These are phyloP conservation scores for Dictyostelium capitatum DNA, from an alignment of 78 protist genomes.

Conservation along the genomic window DNA sequence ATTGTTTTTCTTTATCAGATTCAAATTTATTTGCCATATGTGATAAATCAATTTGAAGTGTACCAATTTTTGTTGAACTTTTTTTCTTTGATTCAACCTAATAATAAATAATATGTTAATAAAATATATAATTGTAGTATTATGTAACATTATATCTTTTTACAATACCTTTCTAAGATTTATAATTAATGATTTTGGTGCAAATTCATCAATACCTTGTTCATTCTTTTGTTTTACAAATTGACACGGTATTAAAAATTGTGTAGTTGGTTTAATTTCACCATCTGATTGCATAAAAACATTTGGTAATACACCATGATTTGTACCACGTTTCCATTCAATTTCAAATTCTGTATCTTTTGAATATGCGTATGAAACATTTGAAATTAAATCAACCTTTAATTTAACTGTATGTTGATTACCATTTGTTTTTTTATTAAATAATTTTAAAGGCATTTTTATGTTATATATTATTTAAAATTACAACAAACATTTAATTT, in stretches of 20 bases:
- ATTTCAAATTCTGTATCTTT: constrained; percentile 32
- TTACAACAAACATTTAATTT: background rate
- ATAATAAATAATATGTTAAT: background rate
- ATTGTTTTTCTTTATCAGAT: constrained; percentile 49
- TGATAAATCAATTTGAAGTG: constrained; percentile 60
- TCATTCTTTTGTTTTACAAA: constrained; percentile 32
- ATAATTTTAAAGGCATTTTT: constrained; percentile 40
- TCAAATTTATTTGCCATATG: constrained; percentile 58
- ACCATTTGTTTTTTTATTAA: constrained; percentile 4
- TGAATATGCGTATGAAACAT: constrained; percentile 3
- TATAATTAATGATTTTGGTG: constrained; percentile 33
- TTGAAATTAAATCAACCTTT: constrained; percentile 56
- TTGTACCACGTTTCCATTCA: constrained; percentile 52
- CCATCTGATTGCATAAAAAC: constrained; percentile 23
- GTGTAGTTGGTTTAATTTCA: constrained; percentile 29
- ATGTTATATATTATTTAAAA: background rate
- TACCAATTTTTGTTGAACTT: constrained; percentile 17
- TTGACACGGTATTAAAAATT: constrained; percentile 56
- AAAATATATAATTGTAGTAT: background rate
- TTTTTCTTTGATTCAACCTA: constrained; percentile 41
- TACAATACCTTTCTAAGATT: constrained; percentile 52
- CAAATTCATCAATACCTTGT: constrained; percentile 11
- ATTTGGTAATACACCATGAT: constrained; percentile 29
- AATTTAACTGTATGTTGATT: constrained; percentile 39
- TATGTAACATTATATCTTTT: background rate